A percentile compares a stretch with the other conserved stretches of the same genome.
Evolutionary conservation across 1,139 yeast species (phyloP).

Genomic region (Komagataea norvegica): DNA sequence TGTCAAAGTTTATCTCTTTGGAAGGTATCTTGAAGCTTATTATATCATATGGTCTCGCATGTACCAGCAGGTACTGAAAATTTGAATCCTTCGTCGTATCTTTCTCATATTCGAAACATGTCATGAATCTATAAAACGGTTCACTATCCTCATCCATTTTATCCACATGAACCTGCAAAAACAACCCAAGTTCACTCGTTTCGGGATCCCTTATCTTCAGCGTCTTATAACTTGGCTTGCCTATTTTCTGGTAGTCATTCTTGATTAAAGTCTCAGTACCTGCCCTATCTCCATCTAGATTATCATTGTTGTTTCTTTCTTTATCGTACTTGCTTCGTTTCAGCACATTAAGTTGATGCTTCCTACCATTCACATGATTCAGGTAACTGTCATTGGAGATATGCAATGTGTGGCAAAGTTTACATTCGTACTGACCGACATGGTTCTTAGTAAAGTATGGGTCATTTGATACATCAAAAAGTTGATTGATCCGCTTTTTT

Average conservation of each 20-base stretch:
- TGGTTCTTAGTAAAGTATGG: conserved; percentile 77
- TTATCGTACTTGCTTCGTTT: conserved; percentile 34
- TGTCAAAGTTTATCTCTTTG: conserved; percentile 39
- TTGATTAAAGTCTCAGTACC: too few relatives aligned
- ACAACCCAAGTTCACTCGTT: conserved; percentile 54
- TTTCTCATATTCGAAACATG: conserved; percentile 60
- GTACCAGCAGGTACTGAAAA: conserved; percentile 64
- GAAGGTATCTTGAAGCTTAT: conserved; percentile 67
- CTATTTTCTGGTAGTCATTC: conserved; percentile 50
- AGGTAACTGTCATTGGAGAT: conserved; percentile 70
- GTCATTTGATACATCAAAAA: conserved; percentile 66
- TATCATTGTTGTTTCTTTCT: conserved; percentile 16
- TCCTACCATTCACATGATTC: conserved; percentile 74
- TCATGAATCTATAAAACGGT: conserved; percentile 72
- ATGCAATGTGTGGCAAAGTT: conserved; percentile 72
- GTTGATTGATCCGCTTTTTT: conserved; percentile 54
- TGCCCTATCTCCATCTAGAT: too few relatives aligned
- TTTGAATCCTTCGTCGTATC: conserved; percentile 39
- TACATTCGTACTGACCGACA: conserved; percentile 70
- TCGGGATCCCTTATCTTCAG: conserved; percentile 62
- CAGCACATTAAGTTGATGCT: conserved; percentile 67
- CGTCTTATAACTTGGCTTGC: conserved; percentile 65
- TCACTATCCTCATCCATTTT: conserved; percentile 19
- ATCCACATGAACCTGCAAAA: conserved; percentile 50
- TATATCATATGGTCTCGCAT: conserved; percentile 83